These are phyloP conservation scores for Acacia crassicarpa DNA, from an alignment of 306 rosid genomes.

Conservation along the genomic window DNA sequence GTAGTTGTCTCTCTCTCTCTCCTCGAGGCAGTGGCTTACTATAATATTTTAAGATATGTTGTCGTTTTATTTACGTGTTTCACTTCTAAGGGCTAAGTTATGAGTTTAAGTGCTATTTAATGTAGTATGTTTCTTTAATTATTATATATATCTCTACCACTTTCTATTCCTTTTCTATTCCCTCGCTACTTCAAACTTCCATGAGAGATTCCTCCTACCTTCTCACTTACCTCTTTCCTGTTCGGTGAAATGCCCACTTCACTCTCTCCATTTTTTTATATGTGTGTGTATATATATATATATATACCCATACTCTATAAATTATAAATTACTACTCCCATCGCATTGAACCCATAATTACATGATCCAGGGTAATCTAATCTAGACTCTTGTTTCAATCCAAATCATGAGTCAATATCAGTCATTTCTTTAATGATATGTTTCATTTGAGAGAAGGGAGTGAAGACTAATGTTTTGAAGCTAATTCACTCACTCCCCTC, in stretches of 20 bases:
- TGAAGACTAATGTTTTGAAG: too few relatives aligned
- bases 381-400: too few relatives aligned
- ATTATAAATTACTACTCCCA: background rate
- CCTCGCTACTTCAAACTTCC: slow-evolving; percentile 54
- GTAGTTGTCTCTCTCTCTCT: slow-evolving; percentile 56
- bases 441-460: too few relatives aligned
- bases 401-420: too few relatives aligned
- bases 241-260: background rate
- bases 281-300: too few relatives aligned
- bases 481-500: too few relatives aligned
- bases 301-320: background rate
- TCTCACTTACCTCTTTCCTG: background rate
- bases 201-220: slow-evolving; percentile 39
- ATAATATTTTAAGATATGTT: slow-evolving; percentile 20
- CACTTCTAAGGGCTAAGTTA: slow-evolving; percentile 43
- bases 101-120: slow-evolving; percentile 26
- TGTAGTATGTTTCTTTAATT: slow-evolving; percentile 14
- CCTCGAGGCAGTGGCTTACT: background rate
- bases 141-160: slow-evolving; percentile 26
- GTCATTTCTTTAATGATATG: too few relatives aligned
- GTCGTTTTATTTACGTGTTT: slow-evolving; percentile 24
- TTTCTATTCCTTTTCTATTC: slow-evolving; percentile 46
- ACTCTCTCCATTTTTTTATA: background rate
- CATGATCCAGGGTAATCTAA: too few relatives aligned
- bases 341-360: slow-evolving; percentile 1